Percentiles rank a stretch among this genome's conserved stretches.
Conservation (phyloP, 2,329 filamentous ascomycete genomes). For the Aspergillus vadensis region DNA sequence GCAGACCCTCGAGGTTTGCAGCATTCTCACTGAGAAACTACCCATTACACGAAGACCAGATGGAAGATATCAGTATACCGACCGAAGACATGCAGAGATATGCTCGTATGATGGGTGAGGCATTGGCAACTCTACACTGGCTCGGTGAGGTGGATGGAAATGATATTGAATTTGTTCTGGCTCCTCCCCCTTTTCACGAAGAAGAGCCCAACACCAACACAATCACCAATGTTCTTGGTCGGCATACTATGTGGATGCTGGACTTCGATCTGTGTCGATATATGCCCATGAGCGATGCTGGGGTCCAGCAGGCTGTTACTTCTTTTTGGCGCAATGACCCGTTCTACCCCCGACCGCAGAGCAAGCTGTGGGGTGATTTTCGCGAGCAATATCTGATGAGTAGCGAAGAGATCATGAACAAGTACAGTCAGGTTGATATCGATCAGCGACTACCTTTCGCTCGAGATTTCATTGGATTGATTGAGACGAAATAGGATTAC, state of each 20-base stretch:
- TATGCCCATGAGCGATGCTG: constrained; percentile 43
- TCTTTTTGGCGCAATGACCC: constrained; percentile 56
- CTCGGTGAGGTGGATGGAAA: constrained; percentile 51
- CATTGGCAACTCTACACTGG: constrained; percentile 57
- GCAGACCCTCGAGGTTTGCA: constrained; percentile 22
- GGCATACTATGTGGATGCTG: constrained; percentile 49
- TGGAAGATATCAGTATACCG: constrained; percentile 47
- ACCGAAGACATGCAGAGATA: constrained; percentile 33
- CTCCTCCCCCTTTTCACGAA: constrained; percentile 9
- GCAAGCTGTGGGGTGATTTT: constrained; percentile 30
- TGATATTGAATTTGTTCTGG: constrained; percentile 60
- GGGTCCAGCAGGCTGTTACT: constrained; percentile 45
- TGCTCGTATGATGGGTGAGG: constrained; percentile 51
- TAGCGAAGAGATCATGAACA: background rate
- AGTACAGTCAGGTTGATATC: too few relatives aligned
- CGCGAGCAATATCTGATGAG: constrained; percentile 27
- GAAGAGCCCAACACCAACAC: background rate
- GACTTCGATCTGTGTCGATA: constrained; percentile 51
- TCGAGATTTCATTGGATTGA: background rate
- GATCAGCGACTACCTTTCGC: background rate
- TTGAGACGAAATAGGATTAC: background rate
- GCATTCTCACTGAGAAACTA: constrained; percentile 52
- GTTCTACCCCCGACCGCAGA: constrained; percentile 50
- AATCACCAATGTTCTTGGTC: constrained; percentile 29
- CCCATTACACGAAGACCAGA: constrained; percentile 54